Base-by-base conservation (phyloP, 345 rosid genomes). In the Dimocarpus longan region DNA sequence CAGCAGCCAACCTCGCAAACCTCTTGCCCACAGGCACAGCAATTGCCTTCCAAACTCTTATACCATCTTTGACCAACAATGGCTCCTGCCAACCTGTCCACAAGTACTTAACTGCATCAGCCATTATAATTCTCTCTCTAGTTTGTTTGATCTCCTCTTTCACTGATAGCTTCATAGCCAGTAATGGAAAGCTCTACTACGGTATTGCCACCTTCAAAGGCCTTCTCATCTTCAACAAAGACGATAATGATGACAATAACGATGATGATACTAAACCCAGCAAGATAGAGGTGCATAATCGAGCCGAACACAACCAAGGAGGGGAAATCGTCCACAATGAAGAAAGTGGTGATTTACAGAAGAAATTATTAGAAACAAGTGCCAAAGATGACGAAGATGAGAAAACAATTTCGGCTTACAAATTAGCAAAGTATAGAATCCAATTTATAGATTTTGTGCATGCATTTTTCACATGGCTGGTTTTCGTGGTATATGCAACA, bases 21-120 rank as follows among this genome's bases (percentile, higher is more conserved):
- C 83, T 90, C 28, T 77, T 88, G 5, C 93, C 92, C 8, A 89
- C 92, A 5, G 88, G 91, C 65, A 88, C 91, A 0, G 90, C 85
- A 28, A 90, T 89, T 39, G 73, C 84, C 3, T 89, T 84, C 79
- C 83, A 89, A 81, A 68, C 86, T 8, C 73, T 90, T 24, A 8
- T 68, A 16, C 92, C 93, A 6, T 79, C 84, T 3, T 88, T 89
- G 84, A 80, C 95, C 39, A 86, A 83, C 75, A 73, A 82, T 1
- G 92, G 92, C 26, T 28, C 43, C 0, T 90, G 89, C 70, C 22
- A 37, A 5, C 43, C 54, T 9, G 65, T 80, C 5, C 87, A 82
- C 79, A 79, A 78, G 70, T 77, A 74, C 87, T 85, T 89, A 12
- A 81, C 91, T 6, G 18, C 77, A 11, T 39, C 76, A 24, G 22